These are phyloP conservation scores for Celoporthe dispersa DNA, from an alignment of 2,329 filamentous ascomycete species.

Conservation along the genomic window DNA sequence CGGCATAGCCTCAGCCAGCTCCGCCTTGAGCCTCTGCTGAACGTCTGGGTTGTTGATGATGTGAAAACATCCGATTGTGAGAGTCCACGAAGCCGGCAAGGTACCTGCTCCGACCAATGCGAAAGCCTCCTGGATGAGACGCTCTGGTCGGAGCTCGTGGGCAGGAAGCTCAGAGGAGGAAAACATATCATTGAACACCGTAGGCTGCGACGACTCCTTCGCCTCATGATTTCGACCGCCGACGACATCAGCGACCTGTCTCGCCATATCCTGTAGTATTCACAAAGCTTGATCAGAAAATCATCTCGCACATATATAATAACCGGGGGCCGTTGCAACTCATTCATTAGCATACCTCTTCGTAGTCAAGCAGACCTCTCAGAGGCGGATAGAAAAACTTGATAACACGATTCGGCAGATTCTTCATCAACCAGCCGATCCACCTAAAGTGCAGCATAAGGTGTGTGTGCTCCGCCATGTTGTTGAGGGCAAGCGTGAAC, in stretches of 20 bases:
- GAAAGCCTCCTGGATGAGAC: conserved; percentile 12
- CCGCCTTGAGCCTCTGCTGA: not conserved
- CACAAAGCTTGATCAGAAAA: not conserved
- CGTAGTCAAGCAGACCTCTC: not conserved
- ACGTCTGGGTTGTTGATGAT: not conserved
- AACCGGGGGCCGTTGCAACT: not conserved
- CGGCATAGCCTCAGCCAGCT: conserved; percentile 8
- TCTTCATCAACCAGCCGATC: conserved; percentile 1
- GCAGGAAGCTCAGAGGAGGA: conserved; percentile 9
- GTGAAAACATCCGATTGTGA: not conserved
- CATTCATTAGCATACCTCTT: not conserved
- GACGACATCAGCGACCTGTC: not conserved
- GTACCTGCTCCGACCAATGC: conserved; percentile 7
- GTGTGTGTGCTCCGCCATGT: not conserved
- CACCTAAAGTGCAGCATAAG: conserved; percentile 6
- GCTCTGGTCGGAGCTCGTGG: not conserved
- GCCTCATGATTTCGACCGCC: not conserved
- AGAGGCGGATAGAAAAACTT: conserved; percentile 1
- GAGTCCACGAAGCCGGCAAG: conserved; percentile 2
- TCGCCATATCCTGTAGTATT: not conserved
- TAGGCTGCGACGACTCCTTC: not conserved
- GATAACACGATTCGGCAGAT: not conserved
- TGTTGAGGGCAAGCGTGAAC: not conserved
- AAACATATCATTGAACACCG: conserved; percentile 1
- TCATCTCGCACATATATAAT: not conserved